These are phyloP conservation scores for Chlamydomonas schloesseri DNA, from an alignment of 139 green algal genomes.

Conservation along the genomic window DNA sequence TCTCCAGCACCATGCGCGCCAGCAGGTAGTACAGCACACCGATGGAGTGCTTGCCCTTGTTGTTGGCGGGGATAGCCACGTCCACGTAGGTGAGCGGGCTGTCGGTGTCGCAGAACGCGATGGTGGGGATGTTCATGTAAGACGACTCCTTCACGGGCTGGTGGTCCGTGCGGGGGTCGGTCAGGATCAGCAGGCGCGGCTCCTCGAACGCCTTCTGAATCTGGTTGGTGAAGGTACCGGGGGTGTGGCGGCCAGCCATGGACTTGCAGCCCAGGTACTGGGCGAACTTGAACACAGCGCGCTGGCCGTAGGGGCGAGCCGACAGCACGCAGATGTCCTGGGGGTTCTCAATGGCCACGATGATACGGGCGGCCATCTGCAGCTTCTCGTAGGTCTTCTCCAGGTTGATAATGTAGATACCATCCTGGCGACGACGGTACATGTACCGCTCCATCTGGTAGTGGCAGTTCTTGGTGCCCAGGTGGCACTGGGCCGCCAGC, in stretches of 20 bases:
- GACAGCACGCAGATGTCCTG: conserved; percentile 85
- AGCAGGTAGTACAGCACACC: conserved; percentile 98
- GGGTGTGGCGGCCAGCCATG: conserved; percentile 98
- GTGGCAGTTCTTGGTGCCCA: conserved; percentile 62
- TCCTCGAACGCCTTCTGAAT: conserved; percentile 98
- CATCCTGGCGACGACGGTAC: conserved; percentile 86
- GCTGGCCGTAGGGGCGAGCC: conserved; percentile 94
- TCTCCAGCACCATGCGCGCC: conserved; percentile 97
- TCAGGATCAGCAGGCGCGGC: conserved; percentile 97
- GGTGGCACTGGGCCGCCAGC: conserved; percentile 90
- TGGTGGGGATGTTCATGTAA: conserved; percentile 99
- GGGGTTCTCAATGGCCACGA: conserved; percentile 99
- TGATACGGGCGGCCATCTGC: conserved; percentile 96
- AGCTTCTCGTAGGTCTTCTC: conserved; percentile 99
- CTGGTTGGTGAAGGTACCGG: conserved; percentile 99
- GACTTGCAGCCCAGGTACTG: conserved; percentile 96
- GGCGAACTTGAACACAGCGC: conserved; percentile 98
- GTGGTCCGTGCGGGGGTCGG: conserved; percentile 91
- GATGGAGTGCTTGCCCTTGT: conserved; percentile 99
- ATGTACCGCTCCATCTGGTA: conserved; percentile 98
- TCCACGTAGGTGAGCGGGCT: conserved; percentile 93
- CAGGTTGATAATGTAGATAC: conserved; percentile 99
- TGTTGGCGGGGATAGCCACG: conserved; percentile 99
- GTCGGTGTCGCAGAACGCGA: conserved; percentile 99
- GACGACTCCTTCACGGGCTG: conserved; percentile 98